A percentile compares a stretch with the other conserved stretches of the same genome.
These are phyloP conservation scores for Ogataea hybrid DNA, from an alignment of 1,139 yeast species.

Conservation along the genomic window DNA sequence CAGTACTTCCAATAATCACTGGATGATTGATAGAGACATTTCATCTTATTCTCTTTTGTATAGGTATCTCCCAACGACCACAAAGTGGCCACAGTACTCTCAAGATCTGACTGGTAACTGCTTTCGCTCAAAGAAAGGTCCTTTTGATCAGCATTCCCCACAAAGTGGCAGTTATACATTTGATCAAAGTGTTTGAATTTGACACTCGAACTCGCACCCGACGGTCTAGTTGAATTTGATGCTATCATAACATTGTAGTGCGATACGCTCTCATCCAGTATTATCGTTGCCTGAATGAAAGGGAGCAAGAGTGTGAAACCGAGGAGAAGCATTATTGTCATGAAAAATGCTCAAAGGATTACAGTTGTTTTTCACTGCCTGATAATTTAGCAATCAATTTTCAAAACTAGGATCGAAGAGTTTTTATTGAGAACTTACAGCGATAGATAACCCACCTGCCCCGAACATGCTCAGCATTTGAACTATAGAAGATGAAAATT, in stretches of 20 bases:
- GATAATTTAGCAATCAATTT: too few relatives aligned
- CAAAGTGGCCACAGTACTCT: not conserved
- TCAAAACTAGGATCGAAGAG: too few relatives aligned
- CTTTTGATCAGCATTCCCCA: too few relatives aligned
- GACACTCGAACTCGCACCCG: not conserved
- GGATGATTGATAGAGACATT: not conserved
- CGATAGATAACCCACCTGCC: too few relatives aligned
- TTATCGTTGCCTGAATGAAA: not conserved
- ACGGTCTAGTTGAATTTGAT: not conserved
- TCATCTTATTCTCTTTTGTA: not conserved
- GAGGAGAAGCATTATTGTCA: too few relatives aligned
- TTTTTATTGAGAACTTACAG: too few relatives aligned
- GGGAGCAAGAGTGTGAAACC: too few relatives aligned
- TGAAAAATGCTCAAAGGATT: too few relatives aligned
- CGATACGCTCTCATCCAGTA: constrained; percentile 2
- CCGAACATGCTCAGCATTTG: too few relatives aligned
- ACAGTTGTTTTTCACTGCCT: too few relatives aligned
- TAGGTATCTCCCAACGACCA: not conserved
- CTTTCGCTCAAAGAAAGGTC: too few relatives aligned
- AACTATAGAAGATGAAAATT: too few relatives aligned
- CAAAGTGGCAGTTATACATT: not conserved
- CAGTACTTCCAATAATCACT: constrained; percentile 21
- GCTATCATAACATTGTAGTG: not conserved
- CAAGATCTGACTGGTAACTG: not conserved
- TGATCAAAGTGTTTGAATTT: not conserved